These are phyloP conservation scores for Sporothrix protearum DNA, from an alignment of 2,329 filamentous ascomycete genomes.

Conservation along the genomic window DNA sequence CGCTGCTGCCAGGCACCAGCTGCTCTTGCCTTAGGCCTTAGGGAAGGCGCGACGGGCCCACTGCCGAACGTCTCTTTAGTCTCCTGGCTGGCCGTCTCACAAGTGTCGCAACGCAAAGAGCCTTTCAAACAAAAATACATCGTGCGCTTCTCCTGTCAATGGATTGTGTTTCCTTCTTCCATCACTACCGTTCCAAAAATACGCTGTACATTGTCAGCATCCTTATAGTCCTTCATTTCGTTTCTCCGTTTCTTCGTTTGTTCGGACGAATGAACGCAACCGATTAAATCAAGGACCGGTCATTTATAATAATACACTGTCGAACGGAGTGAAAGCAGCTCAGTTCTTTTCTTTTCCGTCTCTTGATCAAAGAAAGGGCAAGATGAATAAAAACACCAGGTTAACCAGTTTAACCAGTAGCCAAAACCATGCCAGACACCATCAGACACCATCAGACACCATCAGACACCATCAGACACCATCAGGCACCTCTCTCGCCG, in stretches of 20 bases:
- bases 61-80: too few relatives aligned
- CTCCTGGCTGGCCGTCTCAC: slow-evolving; percentile 12
- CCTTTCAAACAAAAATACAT: not conserved
- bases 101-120: not conserved
- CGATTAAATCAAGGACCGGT: not conserved
- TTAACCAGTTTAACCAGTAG: not conserved
- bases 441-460: too few relatives aligned
- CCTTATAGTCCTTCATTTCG: too few relatives aligned
- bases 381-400: not conserved
- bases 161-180: too few relatives aligned
- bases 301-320: slow-evolving; percentile 13
- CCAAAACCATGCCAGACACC: not conserved
- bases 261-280: not conserved
- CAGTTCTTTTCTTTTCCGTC: not conserved
- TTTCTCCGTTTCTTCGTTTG: too few relatives aligned
- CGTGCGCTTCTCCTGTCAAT: not conserved
- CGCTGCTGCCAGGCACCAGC: slow-evolving; percentile 17
- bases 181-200: too few relatives aligned
- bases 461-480: too few relatives aligned
- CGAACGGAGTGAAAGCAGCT: not conserved
- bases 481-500: not conserved
- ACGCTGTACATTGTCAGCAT: too few relatives aligned
- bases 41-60: not conserved
- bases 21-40: not conserved
- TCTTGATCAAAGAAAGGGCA: not conserved